phyloP scores from a whole-genome alignment of 371 early-diverging fungal genomes.

The Mycotypha africana region DNA sequence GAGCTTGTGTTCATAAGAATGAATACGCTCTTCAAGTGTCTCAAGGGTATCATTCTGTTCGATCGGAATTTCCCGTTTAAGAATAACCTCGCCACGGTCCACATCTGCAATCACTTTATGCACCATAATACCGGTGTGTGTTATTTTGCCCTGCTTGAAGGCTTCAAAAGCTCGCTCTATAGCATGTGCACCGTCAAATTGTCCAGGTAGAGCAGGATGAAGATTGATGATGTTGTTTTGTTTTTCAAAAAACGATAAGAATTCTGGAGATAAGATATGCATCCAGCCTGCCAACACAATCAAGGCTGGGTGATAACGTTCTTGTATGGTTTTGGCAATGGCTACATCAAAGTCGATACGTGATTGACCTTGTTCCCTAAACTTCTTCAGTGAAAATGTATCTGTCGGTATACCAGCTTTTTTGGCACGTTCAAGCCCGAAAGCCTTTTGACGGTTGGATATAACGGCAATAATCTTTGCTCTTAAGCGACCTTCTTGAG shows the following conservation, averaged over 20 bases:
- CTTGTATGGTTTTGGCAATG: conserved; percentile 67
- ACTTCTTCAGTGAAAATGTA: conserved; percentile 71
- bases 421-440: conserved; percentile 79
- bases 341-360: conserved; percentile 86
- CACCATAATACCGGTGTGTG: conserved; percentile 93
- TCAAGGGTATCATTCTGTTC: conserved; percentile 70
- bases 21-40: conserved; percentile 82
- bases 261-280: conserved; percentile 89
- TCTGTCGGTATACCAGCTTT: conserved; percentile 80
- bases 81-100: conserved; percentile 88
- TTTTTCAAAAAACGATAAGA: conserved; percentile 75
- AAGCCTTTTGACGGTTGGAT: conserved; percentile 77
- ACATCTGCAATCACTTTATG: conserved; percentile 94
- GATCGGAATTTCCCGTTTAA: conserved; percentile 75
- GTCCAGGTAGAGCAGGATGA: conserved; percentile 94
- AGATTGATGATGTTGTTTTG: conserved; percentile 77
- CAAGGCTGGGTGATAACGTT: conserved; percentile 60
- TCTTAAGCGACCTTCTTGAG: conserved; percentile 44
- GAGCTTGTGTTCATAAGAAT: conserved; percentile 79
- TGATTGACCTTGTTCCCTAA: conserved; percentile 72
- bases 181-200: conserved; percentile 93
- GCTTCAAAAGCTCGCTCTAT: conserved; percentile 91
- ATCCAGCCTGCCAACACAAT: conserved; percentile 96
- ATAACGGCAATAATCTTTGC: conserved; percentile 64
- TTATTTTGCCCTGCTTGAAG: conserved; percentile 67